phyloP scores from a whole-genome alignment of 352 stramenopile species.

The Phytophthora nicotianae region DNA sequence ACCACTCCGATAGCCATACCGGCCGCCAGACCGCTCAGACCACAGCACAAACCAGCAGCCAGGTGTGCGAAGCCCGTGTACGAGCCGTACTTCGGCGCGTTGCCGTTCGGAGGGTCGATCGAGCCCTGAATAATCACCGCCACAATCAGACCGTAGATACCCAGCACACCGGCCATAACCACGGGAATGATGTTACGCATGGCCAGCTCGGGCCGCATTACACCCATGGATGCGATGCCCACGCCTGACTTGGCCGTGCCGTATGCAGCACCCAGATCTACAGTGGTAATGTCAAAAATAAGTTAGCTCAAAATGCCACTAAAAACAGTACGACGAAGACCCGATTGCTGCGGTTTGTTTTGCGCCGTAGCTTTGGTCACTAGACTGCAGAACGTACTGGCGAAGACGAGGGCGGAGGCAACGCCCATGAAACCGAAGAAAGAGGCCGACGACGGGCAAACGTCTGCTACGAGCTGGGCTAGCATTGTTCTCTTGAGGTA shows the following conservation, averaged over 20 bases:
- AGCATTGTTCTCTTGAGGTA: constrained; percentile 34
- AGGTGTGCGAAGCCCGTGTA: constrained; percentile 96
- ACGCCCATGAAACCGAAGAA: constrained; percentile 99
- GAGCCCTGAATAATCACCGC: constrained; percentile 95
- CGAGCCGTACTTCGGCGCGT: constrained; percentile 86
- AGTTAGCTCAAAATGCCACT: not conserved
- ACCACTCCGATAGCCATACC: constrained; percentile 97
- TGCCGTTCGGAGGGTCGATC: constrained; percentile 78
- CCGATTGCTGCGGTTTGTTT: not conserved
- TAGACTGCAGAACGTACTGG: constrained; percentile 30
- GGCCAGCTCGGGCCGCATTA: constrained; percentile 96
- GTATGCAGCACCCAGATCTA: not conserved
- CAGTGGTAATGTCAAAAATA: not conserved
- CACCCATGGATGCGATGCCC: constrained; percentile 95
- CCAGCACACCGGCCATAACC: constrained; percentile 98
- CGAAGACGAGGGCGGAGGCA: constrained; percentile 90
- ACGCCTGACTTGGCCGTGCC: constrained; percentile 97
- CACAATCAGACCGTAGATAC: constrained; percentile 97
- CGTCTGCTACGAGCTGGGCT: constrained; percentile 87
- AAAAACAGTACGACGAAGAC: not conserved
- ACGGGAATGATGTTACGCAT: constrained; percentile 99
- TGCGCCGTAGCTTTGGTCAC: not conserved
- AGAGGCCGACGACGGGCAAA: constrained; percentile 96
- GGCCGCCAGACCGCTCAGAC: constrained; percentile 92
- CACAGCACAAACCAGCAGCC: constrained; percentile 94